Conservation (phyloP, 1,284 basidiomycete genomes). For the Peniophora sp. region DNA sequence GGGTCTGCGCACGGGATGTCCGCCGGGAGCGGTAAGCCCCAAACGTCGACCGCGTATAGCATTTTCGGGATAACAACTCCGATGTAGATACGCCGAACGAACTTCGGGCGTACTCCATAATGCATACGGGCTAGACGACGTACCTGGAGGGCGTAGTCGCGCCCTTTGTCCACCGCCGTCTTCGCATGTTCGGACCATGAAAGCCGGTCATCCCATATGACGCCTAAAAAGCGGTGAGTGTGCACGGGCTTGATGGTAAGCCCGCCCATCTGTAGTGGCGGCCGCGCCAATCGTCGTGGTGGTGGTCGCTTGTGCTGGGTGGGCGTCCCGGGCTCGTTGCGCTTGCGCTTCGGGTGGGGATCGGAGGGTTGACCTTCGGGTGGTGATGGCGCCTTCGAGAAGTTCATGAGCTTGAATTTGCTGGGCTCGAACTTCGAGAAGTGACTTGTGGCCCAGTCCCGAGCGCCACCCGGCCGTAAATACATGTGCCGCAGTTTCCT, state of each 20-base stretch:
- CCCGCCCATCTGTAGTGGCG: not conserved
- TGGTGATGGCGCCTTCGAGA: not conserved
- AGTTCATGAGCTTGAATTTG: not conserved
- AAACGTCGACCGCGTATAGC: not conserved
- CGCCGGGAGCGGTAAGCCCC: not conserved
- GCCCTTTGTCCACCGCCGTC: not conserved
- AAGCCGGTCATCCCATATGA: not conserved
- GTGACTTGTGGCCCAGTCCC: slow-evolving; percentile 2
- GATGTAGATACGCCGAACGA: not conserved
- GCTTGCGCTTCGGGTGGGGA: not conserved
- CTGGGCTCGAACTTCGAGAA: slow-evolving; percentile 7
- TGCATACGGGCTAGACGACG: not conserved
- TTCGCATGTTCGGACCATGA: not conserved
- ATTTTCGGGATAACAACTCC: not conserved
- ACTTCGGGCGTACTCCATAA: not conserved
- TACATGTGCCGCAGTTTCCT: slow-evolving; percentile 1
- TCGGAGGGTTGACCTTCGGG: too few species aligned
- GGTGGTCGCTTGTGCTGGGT: not conserved
- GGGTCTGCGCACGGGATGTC: not conserved
- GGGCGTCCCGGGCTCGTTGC: too few species aligned
- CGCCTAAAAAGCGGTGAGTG: not conserved
- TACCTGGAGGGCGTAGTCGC: not conserved
- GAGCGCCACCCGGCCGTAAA: not conserved
- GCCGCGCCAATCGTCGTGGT: not conserved
- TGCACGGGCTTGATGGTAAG: not conserved